Evolutionary conservation across 2,329 filamentous ascomycete genomes (phyloP).

Genomic region (Colletotrichum salicis): DNA sequence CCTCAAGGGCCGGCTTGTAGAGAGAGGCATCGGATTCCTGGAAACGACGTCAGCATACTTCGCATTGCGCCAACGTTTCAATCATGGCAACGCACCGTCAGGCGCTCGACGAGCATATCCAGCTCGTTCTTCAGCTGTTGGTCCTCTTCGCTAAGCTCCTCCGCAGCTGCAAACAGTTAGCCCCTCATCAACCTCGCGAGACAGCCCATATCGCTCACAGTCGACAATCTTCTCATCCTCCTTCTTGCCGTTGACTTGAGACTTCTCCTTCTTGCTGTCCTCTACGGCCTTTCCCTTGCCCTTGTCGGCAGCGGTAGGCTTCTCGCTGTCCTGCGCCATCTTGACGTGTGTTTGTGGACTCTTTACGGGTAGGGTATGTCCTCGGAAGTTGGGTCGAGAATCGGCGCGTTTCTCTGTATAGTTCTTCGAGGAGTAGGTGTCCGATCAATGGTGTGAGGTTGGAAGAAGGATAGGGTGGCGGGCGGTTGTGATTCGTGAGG

Average conservation of each 20-base stretch:
- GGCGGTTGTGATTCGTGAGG: slow-evolving; percentile 38
- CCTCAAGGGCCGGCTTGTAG: slow-evolving; percentile 91
- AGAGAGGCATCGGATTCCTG: slow-evolving; percentile 88
- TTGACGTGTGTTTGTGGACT: slow-evolving; percentile 47
- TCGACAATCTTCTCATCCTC: slow-evolving; percentile 71
- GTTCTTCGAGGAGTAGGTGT: slow-evolving; percentile 21
- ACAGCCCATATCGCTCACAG: slow-evolving; percentile 42
- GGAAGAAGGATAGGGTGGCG: slow-evolving; percentile 12
- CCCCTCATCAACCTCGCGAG: slow-evolving; percentile 37
- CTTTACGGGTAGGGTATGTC: slow-evolving; percentile 40
- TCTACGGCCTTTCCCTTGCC: slow-evolving; percentile 93
- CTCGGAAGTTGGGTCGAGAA: slow-evolving; percentile 23
- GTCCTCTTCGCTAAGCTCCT: slow-evolving; percentile 97
- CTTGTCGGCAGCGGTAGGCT: slow-evolving; percentile 87
- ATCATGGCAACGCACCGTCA: slow-evolving; percentile 71
- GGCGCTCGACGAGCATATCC: slow-evolving; percentile 95
- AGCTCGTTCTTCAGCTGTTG: slow-evolving; percentile 98
- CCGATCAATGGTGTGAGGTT: slow-evolving; percentile 19
- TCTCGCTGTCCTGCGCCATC: slow-evolving; percentile 96
- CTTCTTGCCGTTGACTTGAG: slow-evolving; percentile 78
- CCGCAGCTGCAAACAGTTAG: slow-evolving; percentile 61
- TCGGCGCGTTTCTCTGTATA: not conserved
- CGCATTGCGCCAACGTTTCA: not conserved
- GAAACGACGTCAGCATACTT: not conserved
- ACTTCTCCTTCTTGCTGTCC: slow-evolving; percentile 76